Percentiles rank a stretch among this genome's conserved stretches.
phyloP scores from a whole-genome alignment of 169 alveolate species.

The Miamiensis avidus region DNA sequence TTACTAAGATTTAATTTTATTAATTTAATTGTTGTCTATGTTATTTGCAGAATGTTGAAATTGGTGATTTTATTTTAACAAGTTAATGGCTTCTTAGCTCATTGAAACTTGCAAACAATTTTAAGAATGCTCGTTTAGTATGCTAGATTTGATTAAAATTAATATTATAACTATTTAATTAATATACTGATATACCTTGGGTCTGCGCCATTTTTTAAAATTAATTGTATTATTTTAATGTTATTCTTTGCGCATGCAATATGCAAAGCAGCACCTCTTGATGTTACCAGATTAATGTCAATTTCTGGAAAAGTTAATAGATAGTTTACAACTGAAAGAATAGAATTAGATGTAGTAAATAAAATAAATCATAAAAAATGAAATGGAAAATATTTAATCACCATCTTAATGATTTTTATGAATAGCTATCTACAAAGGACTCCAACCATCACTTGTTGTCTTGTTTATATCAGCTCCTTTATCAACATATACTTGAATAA shows the following conservation, averaged over 20 bases:
- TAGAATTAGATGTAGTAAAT: background rate
- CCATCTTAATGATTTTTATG: slow-evolving; percentile 29
- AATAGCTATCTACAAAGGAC: slow-evolving; percentile 30
- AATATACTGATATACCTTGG: background rate
- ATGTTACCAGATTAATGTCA: background rate
- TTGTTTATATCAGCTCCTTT: slow-evolving; percentile 34
- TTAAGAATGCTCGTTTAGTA: too few relatives aligned
- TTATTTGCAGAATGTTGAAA: too few relatives aligned
- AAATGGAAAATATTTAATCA: background rate
- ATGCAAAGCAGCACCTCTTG: background rate
- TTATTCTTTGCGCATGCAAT: background rate
- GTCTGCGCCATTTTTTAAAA: background rate
- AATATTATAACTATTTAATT: too few relatives aligned
- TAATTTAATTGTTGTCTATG: background rate
- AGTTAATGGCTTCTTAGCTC: too few relatives aligned
- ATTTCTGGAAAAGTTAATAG: background rate
- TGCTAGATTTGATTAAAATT: too few relatives aligned
- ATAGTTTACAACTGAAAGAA: background rate
- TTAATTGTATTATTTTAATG: too few relatives aligned
- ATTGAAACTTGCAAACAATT: too few relatives aligned
- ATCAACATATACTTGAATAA: slow-evolving; percentile 12
- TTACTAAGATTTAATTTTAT: too few relatives aligned
- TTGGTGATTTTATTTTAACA: too few relatives aligned
- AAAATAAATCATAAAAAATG: background rate
- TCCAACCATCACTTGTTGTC: slow-evolving; percentile 41